These are phyloP conservation scores for Fibroporia radiculosa DNA, from an alignment of 768 basidiomycete genomes.

Conservation along the genomic window DNA sequence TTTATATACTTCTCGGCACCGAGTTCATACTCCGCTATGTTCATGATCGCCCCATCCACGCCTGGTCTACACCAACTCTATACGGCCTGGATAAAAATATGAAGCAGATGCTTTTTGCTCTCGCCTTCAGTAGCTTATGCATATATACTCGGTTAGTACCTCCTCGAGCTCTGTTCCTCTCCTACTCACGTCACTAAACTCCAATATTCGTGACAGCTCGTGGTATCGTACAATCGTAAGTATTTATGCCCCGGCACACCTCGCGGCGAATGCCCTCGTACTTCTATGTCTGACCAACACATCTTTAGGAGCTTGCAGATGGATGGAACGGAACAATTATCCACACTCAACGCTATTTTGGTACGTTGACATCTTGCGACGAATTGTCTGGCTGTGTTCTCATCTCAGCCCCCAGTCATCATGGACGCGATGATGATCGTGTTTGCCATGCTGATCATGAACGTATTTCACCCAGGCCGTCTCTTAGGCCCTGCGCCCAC, in stretches of 20 bases:
- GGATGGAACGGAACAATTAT: conserved; percentile 46
- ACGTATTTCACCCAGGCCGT: conserved; percentile 26
- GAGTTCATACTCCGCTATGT: conserved; percentile 39
- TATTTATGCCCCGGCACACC: not conserved
- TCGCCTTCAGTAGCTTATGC: conserved; percentile 17
- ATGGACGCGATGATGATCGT: conserved; percentile 27
- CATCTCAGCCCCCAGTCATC: not conserved
- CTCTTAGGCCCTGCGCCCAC: conserved; percentile 11
- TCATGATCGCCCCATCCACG: conserved; percentile 26
- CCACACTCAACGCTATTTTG: conserved; percentile 37
- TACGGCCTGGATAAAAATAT: conserved; percentile 13
- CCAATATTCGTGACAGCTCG: conserved; percentile 23
- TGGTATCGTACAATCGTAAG: conserved; percentile 37
- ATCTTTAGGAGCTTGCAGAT: conserved; percentile 32
- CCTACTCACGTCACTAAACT: conserved; percentile 4
- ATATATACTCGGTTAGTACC: conserved; percentile 22
- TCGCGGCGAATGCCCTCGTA: too few relatives aligned
- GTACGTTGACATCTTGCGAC: conserved; percentile 14
- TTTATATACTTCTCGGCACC: conserved; percentile 32
- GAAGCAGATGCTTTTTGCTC: conserved; percentile 19
- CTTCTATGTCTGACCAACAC: not conserved
- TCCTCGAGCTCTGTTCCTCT: not conserved
- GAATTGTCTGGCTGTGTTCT: too few relatives aligned
- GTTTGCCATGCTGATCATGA: conserved; percentile 24
- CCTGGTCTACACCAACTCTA: not conserved